phyloP scores from a whole-genome alignment of 2,329 filamentous ascomycete genomes.

The Aureobasidium namibiae region DNA sequence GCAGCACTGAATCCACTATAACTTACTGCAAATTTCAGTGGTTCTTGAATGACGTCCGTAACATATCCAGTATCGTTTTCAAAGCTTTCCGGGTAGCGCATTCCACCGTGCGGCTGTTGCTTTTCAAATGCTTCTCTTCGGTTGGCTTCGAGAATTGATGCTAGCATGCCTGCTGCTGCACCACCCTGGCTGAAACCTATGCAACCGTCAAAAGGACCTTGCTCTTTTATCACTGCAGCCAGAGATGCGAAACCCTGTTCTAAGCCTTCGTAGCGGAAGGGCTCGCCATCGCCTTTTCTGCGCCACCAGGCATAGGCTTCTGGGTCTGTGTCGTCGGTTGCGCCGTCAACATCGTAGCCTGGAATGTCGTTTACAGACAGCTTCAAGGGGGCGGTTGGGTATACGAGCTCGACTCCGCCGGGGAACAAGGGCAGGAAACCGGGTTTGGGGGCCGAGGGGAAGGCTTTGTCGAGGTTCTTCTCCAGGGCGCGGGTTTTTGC shows the following conservation, averaged over 20 bases:
- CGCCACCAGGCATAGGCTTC: constrained; percentile 77
- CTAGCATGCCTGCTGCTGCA: constrained; percentile 62
- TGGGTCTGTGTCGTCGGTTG: constrained; percentile 34
- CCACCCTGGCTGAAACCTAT: constrained; percentile 79
- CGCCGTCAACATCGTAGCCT: constrained; percentile 48
- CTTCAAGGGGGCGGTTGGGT: constrained; percentile 38
- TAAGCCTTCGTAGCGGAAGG: constrained; percentile 55
- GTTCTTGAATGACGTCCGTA: constrained; percentile 39
- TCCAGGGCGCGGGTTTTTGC: constrained; percentile 81
- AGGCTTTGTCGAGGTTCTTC: constrained; percentile 68
- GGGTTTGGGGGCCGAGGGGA: constrained; percentile 51
- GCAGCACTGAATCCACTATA: constrained; percentile 70
- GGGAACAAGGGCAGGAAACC: constrained; percentile 26
- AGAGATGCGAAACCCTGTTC: constrained; percentile 59
- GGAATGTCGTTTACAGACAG: constrained; percentile 40
- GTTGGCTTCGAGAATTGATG: constrained; percentile 57
- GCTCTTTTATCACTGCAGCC: constrained; percentile 52
- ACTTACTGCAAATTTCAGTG: constrained; percentile 61
- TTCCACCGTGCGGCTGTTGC: constrained; percentile 31
- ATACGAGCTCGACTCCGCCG: constrained; percentile 37
- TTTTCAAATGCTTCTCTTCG: constrained; percentile 41
- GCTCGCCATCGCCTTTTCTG: constrained; percentile 52
- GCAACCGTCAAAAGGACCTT: constrained; percentile 67
- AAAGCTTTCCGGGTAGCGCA: constrained; percentile 46
- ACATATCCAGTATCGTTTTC: constrained; percentile 27